Evolutionary conservation across 2,329 filamentous ascomycete genomes (phyloP).

Genomic region (Colletotrichum spaethianum): DNA sequence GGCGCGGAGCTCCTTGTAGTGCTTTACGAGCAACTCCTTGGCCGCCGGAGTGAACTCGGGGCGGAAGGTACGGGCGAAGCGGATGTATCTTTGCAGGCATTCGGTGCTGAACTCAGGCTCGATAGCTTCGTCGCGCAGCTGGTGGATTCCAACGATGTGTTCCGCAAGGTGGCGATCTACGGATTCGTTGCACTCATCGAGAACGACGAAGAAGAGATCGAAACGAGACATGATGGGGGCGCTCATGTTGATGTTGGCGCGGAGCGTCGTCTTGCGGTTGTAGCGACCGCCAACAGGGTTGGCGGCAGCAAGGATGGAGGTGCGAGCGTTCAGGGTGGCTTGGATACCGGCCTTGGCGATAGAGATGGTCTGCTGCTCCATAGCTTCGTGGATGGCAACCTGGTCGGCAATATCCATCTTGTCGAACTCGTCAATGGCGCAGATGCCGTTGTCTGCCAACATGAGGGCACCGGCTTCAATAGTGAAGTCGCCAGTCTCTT

Average conservation of each 20-base stretch:
- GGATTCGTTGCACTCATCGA: slow-evolving; percentile 95
- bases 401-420: slow-evolving; percentile 99
- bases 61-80: slow-evolving; percentile 94
- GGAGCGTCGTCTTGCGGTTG: slow-evolving; percentile 93
- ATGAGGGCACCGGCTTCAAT: slow-evolving; percentile 98
- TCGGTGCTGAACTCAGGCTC: slow-evolving; percentile 96
- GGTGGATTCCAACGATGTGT: slow-evolving; percentile 95
- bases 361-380: slow-evolving; percentile 99
- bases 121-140: slow-evolving; percentile 91
- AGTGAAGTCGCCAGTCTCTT: slow-evolving; percentile 98
- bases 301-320: slow-evolving; percentile 94
- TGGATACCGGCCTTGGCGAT: slow-evolving; percentile 99
- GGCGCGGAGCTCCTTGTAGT: slow-evolving; percentile 94
- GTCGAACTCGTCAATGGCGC: slow-evolving; percentile 99
- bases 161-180: slow-evolving; percentile 92
- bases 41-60: slow-evolving; percentile 93
- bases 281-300: slow-evolving; percentile 98
- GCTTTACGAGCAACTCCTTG: slow-evolving; percentile 86
- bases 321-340: slow-evolving; percentile 95
- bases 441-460: slow-evolving; percentile 97
- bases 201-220: slow-evolving; percentile 97
- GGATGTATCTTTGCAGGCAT: slow-evolving; percentile 96
- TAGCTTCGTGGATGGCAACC: slow-evolving; percentile 99
- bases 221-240: slow-evolving; percentile 99
- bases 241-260: slow-evolving; percentile 98